Percentiles rank a stretch among this genome's conserved stretches.
Conservation (phyloP, 1,284 basidiomycete species). For the Vanrija pseudolonga region DNA sequence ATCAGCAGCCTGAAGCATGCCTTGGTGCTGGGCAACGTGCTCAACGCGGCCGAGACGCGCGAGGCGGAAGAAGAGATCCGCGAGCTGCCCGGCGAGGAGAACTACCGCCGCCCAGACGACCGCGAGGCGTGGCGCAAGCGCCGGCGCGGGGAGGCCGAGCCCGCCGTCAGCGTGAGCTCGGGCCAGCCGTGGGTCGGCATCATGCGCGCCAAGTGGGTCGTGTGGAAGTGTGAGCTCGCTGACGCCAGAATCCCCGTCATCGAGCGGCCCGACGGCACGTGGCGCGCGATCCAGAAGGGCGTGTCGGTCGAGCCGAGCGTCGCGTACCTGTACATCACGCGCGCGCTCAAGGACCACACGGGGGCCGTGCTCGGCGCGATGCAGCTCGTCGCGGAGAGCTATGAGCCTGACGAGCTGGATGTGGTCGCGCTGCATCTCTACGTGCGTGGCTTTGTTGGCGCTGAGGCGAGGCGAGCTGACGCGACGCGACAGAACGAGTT, state of each 20-base stretch:
- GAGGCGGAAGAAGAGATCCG: conserved; percentile 44
- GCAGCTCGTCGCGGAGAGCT: conserved; percentile 69
- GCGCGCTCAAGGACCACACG: conserved; percentile 69
- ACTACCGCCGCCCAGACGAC: conserved; percentile 6
- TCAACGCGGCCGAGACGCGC: conserved; percentile 51
- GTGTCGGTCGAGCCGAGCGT: conserved; percentile 66
- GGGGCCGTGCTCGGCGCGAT: conserved; percentile 75
- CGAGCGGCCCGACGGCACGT: conserved; percentile 63
- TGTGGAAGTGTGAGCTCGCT: background rate
- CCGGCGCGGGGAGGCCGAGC: background rate
- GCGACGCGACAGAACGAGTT: conserved; percentile 38
- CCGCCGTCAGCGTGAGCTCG: conserved; percentile 54
- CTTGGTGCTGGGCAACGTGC: conserved; percentile 66
- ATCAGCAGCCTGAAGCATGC: conserved; percentile 83
- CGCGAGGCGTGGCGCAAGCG: background rate
- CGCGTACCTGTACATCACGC: conserved; percentile 78
- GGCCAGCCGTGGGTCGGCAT: conserved; percentile 75
- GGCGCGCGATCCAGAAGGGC: conserved; percentile 76
- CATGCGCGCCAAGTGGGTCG: conserved; percentile 72
- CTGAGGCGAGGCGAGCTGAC: background rate
- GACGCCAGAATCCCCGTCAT: conserved; percentile 58
- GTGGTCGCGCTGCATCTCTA: conserved; percentile 67
- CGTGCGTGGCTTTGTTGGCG: conserved; percentile 33
- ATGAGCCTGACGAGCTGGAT: conserved; percentile 63
- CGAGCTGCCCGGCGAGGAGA: conserved; percentile 33